Conservation (phyloP, 1,284 basidiomycete genomes). For the Ustilago nuda region DNA sequence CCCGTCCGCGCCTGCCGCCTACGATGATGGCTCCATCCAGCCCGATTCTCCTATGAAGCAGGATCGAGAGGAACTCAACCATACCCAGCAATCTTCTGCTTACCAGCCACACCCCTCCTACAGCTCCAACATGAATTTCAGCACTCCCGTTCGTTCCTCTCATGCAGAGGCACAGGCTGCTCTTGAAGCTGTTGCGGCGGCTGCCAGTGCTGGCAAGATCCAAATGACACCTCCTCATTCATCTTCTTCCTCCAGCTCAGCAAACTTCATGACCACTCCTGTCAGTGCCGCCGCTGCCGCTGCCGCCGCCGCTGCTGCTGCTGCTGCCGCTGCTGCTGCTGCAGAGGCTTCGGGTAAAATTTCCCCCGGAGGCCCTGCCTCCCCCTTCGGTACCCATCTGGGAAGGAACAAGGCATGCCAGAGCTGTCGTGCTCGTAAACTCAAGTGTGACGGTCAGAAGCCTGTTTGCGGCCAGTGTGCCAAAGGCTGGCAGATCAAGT, state of each 20-base stretch:
- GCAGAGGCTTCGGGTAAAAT: slow-evolving; percentile 15
- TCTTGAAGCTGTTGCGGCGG: slow-evolving; percentile 48
- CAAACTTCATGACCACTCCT: slow-evolving; percentile 35
- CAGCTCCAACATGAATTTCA: slow-evolving; percentile 31
- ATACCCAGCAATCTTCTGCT: slow-evolving; percentile 18
- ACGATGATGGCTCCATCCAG: slow-evolving; percentile 24
- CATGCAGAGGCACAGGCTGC: slow-evolving; percentile 53
- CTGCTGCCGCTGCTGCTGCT: slow-evolving; percentile 36
- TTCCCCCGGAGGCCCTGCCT: slow-evolving; percentile 23
- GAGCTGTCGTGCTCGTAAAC: slow-evolving; percentile 60
- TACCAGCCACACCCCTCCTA: slow-evolving; percentile 36
- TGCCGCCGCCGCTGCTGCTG: slow-evolving; percentile 40
- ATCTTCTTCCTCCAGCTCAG: slow-evolving; percentile 31
- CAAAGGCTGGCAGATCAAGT: slow-evolving; percentile 60
- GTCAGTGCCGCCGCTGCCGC: slow-evolving; percentile 42
- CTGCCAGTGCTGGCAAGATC: slow-evolving; percentile 45
- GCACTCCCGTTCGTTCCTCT: slow-evolving; percentile 39
- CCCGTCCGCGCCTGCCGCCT: slow-evolving; percentile 24
- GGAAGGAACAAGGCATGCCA: slow-evolving; percentile 61
- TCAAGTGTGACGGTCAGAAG: slow-evolving; percentile 61
- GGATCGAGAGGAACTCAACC: slow-evolving; percentile 31
- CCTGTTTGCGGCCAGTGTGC: slow-evolving; percentile 61
- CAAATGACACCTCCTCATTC: slow-evolving; percentile 42
- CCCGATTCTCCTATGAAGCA: slow-evolving; percentile 21
- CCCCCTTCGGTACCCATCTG: slow-evolving; percentile 59